Evolutionary conservation across 2,329 filamentous ascomycete species (phyloP).

Genomic region (Calonectria pteridis): DNA sequence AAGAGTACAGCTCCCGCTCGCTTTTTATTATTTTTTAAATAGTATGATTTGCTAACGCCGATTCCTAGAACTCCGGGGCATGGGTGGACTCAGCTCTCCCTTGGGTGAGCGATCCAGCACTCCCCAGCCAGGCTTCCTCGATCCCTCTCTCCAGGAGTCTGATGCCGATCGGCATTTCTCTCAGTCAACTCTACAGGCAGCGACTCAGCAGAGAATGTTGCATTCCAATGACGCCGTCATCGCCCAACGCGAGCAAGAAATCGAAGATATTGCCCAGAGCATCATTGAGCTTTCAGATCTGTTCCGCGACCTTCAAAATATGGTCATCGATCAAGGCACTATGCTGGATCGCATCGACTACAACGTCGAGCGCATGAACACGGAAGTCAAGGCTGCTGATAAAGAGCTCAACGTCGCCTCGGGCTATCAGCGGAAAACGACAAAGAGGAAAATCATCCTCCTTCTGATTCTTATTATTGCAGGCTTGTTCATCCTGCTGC

Average conservation of each 20-base stretch:
- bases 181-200: slow-evolving; percentile 87
- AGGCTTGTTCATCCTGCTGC: slow-evolving; percentile 86
- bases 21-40: neutral
- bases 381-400: slow-evolving; percentile 91
- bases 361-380: slow-evolving; percentile 96
- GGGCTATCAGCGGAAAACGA: slow-evolving; percentile 87
- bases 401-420: slow-evolving; percentile 92
- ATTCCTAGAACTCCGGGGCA: slow-evolving; percentile 77
- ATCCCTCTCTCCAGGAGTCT: slow-evolving; percentile 91
- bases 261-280: slow-evolving; percentile 97
- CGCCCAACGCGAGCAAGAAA: slow-evolving; percentile 92
- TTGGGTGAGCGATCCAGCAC: slow-evolving; percentile 65
- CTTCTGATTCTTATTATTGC: slow-evolving; percentile 87
- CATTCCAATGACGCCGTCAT: slow-evolving; percentile 87
- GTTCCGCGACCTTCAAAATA: slow-evolving; percentile 94
- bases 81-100: slow-evolving; percentile 70
- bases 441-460: slow-evolving; percentile 93
- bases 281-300: slow-evolving; percentile 98
- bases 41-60: slow-evolving; percentile 12
- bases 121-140: slow-evolving; percentile 67
- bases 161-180: slow-evolving; percentile 94
- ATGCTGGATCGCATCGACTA: slow-evolving; percentile 97
- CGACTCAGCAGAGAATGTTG: slow-evolving; percentile 74
- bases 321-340: slow-evolving; percentile 94
- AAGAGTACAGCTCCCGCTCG: slow-evolving; percentile 77